A percentile compares a stretch with the other conserved stretches of the same genome.
Evolutionary conservation across 2,329 filamentous ascomycete species (phyloP).

Genomic region (Stenocarpella maydis): DNA sequence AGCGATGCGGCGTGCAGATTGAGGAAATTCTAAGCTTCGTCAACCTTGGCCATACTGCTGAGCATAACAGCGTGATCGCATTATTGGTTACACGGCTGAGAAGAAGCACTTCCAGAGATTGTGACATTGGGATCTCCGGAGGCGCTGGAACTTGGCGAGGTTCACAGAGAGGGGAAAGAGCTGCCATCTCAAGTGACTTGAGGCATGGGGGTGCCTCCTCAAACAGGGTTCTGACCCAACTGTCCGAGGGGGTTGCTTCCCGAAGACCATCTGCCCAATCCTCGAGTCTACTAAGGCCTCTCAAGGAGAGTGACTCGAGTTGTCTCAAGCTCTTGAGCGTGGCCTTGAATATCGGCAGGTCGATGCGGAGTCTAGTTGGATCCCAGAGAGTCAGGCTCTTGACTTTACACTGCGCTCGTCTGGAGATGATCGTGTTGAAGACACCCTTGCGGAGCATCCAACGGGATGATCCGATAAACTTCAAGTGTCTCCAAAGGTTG

Average conservation of each 20-base stretch:
- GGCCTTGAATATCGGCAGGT: background rate
- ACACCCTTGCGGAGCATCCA: background rate
- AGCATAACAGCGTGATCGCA: background rate
- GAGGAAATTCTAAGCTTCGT: conserved; percentile 2
- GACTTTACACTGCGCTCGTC: conserved; percentile 2
- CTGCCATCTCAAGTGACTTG: background rate
- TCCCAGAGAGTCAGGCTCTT: conserved; percentile 19
- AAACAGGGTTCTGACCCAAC: background rate
- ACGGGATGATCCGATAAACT: background rate
- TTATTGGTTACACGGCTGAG: background rate
- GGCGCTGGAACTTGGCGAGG: no score
- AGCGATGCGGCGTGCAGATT: accelerated
- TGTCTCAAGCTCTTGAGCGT: conserved; percentile 11
- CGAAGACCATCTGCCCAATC: no score
- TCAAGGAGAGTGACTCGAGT: conserved; percentile 9
- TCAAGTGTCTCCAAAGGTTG: conserved; percentile 27
- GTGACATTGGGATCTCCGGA: background rate
- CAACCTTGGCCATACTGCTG: conserved; percentile 19
- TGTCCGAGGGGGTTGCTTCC: background rate
- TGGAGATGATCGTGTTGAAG: conserved; percentile 13
- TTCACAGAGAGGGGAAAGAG: background rate
- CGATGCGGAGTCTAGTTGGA: conserved; percentile 15
- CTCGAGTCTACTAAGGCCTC: background rate
- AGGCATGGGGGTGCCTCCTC: conserved; percentile 1
- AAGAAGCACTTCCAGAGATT: conserved; percentile 1